Conservation (phyloP, 176 grass and related monocot genomes). For the Oryza rufipogon region DNA sequence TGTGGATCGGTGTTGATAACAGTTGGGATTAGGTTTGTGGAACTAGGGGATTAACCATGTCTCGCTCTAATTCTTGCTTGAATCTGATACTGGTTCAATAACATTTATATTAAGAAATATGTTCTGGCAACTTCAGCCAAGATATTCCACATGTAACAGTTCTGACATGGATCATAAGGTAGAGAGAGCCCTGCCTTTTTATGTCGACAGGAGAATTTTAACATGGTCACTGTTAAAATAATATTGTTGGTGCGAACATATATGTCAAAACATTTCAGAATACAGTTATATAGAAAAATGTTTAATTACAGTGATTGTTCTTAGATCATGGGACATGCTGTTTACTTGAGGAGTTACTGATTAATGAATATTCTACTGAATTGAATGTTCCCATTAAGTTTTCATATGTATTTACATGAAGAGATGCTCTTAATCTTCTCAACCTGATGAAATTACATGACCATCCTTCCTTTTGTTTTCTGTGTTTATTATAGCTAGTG, state of each 20-base stretch:
- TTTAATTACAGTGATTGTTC: neutral
- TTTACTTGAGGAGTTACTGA: neutral
- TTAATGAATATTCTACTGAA: constrained; percentile 27
- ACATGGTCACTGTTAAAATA: neutral
- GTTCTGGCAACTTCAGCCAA: neutral
- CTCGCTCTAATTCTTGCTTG: neutral
- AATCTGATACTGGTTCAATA: neutral
- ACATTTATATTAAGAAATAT: neutral
- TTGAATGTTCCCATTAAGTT: neutral
- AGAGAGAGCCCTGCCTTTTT: neutral
- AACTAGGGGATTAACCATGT: neutral
- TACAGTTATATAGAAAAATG: neutral
- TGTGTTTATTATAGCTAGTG: constrained; percentile 70
- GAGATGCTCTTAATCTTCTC: constrained; percentile 20
- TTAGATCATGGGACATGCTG: neutral
- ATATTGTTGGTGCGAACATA: neutral
- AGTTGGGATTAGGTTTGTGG: neutral
- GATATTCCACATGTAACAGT: neutral
- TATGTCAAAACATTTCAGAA: neutral
- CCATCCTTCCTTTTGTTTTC: neutral
- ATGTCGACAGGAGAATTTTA: neutral
- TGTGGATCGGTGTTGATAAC: neutral
- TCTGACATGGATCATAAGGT: neutral
- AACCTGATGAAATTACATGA: constrained; percentile 20
- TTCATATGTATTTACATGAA: constrained; percentile 5